These are phyloP conservation scores for Bolboschoenoplectus hybrid DNA, from an alignment of 202 grass and related monocot species.

Conservation along the genomic window DNA sequence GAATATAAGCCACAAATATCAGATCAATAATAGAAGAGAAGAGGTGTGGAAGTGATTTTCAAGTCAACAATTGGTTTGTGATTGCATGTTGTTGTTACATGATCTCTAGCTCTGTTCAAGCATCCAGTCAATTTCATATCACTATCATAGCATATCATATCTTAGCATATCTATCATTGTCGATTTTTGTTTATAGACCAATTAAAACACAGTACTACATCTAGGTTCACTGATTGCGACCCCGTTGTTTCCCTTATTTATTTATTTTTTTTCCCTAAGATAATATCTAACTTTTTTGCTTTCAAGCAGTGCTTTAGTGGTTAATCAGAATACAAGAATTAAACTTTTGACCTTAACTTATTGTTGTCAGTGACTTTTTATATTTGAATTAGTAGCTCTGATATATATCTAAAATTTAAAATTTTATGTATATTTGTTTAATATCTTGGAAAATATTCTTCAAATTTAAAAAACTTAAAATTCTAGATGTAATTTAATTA, in stretches of 20 bases:
- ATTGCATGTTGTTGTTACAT: background rate
- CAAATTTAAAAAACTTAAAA: no score
- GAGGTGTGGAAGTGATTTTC: constrained; percentile 4
- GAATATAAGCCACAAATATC: background rate
- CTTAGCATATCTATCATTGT: constrained; percentile 28
- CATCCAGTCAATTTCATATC: constrained; percentile 28
- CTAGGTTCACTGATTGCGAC: constrained; percentile 22
- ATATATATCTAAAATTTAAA: no score
- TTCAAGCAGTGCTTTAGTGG: background rate
- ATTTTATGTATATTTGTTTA: no score
- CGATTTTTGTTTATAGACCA: background rate
- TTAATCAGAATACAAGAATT: background rate
- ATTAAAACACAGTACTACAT: background rate
- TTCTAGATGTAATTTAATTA: no score
- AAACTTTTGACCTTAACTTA: background rate
- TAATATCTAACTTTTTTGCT: background rate
- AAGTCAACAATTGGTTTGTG: constrained; percentile 36
- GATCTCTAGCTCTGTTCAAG: background rate
- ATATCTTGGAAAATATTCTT: no score
- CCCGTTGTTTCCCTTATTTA: background rate
- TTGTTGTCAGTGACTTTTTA: background rate
- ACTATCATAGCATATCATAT: background rate
- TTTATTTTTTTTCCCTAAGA: background rate
- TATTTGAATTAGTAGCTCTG: no score
- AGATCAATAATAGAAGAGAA: constrained; percentile 9